phyloP scores from a whole-genome alignment of 495 filamentous ascomycete species.

The Podospora anserina region DNA sequence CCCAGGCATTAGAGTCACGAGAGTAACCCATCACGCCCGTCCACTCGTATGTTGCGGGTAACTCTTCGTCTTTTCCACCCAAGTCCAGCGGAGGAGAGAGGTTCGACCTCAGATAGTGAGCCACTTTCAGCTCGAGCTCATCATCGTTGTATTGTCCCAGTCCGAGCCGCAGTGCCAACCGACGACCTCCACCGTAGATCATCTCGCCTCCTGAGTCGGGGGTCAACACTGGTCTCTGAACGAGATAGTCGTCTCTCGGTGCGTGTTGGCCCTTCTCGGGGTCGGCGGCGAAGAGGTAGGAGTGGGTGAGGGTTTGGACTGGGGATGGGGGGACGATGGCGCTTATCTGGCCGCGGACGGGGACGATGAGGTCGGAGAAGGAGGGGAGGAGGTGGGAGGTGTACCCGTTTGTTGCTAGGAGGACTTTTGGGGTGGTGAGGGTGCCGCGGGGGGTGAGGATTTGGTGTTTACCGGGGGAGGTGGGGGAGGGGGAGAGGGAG shows the following conservation, averaged over 20 bases:
- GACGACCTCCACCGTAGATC: conserved; percentile 40
- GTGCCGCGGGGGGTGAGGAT: conserved; percentile 62
- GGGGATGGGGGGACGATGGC: conserved; percentile 53
- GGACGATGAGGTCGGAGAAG: conserved; percentile 69
- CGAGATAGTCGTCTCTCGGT: conserved; percentile 64
- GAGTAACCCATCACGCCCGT: conserved; percentile 81
- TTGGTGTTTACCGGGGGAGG: conserved; percentile 27
- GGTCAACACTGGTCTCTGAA: conserved; percentile 55
- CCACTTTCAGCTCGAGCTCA: conserved; percentile 58
- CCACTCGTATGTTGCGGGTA: conserved; percentile 64
- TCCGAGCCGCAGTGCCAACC: conserved; percentile 41
- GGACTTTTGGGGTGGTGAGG: conserved; percentile 55
- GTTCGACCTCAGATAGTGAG: conserved; percentile 35
- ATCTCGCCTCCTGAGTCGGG: conserved; percentile 54
- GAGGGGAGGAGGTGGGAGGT: conserved; percentile 67
- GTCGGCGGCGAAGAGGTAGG: conserved; percentile 59
- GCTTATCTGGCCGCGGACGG: conserved; percentile 70
- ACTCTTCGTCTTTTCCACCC: conserved; percentile 25
- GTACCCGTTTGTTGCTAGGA: conserved; percentile 78
- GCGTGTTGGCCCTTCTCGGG: conserved; percentile 13
- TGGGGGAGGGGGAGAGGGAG: conserved; percentile 30
- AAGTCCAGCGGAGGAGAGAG: conserved; percentile 35
- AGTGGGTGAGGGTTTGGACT: conserved; percentile 38
- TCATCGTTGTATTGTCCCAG: conserved; percentile 58
- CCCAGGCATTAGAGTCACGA: conserved; percentile 66